Evolutionary conservation across 1,284 basidiomycete species (phyloP), one percentile per base, ranked within the genome.

Genomic region (Austropuccinia psidii): DNA sequence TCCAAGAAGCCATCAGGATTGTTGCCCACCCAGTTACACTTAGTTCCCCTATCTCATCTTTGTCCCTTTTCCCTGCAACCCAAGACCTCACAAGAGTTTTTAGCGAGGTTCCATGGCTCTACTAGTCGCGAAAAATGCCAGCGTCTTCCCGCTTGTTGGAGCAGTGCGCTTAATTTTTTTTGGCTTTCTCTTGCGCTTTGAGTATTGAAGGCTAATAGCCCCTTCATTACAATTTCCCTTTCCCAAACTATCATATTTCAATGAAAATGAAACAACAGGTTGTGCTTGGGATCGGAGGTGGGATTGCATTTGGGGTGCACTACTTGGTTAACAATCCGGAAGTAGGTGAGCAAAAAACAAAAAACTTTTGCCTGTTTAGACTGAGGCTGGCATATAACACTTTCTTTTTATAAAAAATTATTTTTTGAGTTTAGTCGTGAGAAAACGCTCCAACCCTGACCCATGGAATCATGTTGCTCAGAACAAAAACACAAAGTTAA

Each of bases 401-500:
- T n/a, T n/a, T n/a, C n/a, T n/a, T n/a, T n/a, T n/a, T n/a, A n/a
- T n/a, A n/a, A n/a, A n/a, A n/a, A n/a, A n/a, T n/a, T 50, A 57
- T 6, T n/a, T 27, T 24, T 17, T 35, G 29, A 39, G 21, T 49
- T 31, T 52, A 65, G 61, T 70, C 33, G 61, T 79, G 50, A 69
- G 76, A 24, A 77, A 76, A 47, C 64, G 74, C 9, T 43, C 37
- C 13, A 76, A 76, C 60, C 76, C 76, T 8, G 75, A 79, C 29
- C 79, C 78, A 15, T 79, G 78, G 78, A 78, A 79, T 74, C 57
- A 77, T 27, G 77, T 79, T 11, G 55, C 75, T 57, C 79, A 77
- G 66, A 73, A 75, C 47, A 75, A 76, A 54, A 79, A 80, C 73
- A 79, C 77, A 35, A 80, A 77, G 74, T 73, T 79, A 57, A 73